Percentiles rank a stretch among this genome's conserved stretches.
phyloP scores from a whole-genome alignment of 768 basidiomycete genomes.

The Hericium rajendrae region DNA sequence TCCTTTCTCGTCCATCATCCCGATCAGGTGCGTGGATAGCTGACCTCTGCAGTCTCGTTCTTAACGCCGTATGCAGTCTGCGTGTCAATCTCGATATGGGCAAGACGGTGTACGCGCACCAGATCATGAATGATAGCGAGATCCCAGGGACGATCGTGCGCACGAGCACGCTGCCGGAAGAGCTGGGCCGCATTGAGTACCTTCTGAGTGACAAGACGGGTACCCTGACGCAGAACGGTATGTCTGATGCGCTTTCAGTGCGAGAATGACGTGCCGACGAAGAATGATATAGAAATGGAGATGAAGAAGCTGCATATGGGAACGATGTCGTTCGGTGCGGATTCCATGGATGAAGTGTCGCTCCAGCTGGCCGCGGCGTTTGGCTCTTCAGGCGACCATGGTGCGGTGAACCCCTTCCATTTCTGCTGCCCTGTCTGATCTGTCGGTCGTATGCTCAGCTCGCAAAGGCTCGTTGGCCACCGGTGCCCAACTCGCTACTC shows the following conservation, averaged over 20 bases:
- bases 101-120: conserved; percentile 93
- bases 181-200: conserved; percentile 92
- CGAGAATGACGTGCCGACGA: not conserved
- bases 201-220: conserved; percentile 97
- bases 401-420: conserved; percentile 1
- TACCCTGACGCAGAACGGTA: conserved; percentile 94
- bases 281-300: conserved; percentile 74
- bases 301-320: conserved; percentile 99
- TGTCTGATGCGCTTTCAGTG: conserved; percentile 11
- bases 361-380: conserved; percentile 87
- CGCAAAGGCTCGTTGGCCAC: conserved; percentile 55
- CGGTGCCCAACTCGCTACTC: conserved; percentile 71
- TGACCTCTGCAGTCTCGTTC: not conserved
- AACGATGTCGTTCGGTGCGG: conserved; percentile 91
- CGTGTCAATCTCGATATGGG: conserved; percentile 99
- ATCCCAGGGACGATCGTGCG: conserved; percentile 95
- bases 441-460: conserved; percentile 23
- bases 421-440: not conserved
- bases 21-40: conserved; percentile 68
- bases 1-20: conserved; percentile 99
- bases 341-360: conserved; percentile 98
- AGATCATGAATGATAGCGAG: conserved; percentile 88
- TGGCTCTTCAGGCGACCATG: conserved; percentile 48
- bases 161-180: conserved; percentile 96
- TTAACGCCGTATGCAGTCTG: conserved; percentile 43